These are phyloP conservation scores for Clarireedia paspali DNA, from an alignment of 2,329 filamentous ascomycete genomes.

Conservation along the genomic window DNA sequence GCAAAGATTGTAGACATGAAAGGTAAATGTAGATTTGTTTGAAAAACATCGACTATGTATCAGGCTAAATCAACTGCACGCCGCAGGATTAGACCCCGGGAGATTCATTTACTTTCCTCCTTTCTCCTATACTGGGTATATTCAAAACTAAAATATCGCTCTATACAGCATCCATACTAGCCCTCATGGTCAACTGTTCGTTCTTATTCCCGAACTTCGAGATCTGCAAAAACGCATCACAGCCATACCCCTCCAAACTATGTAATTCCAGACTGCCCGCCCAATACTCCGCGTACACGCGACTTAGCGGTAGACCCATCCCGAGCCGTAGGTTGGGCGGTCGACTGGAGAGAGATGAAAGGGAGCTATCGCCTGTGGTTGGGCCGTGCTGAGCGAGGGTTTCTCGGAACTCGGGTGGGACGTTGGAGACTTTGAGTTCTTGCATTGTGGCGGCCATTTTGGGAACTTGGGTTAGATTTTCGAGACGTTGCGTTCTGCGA, in stretches of 20 bases:
- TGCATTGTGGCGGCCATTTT: conserved; percentile 91
- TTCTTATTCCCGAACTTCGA: conserved; percentile 97
- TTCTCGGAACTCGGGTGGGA: neutral
- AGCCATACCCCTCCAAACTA: conserved; percentile 89
- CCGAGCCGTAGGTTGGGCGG: conserved; percentile 83
- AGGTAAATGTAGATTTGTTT: neutral
- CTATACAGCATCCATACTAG: conserved; percentile 65
- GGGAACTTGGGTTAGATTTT: conserved; percentile 80
- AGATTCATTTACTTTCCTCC: neutral
- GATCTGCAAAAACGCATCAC: conserved; percentile 93
- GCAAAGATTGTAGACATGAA: neutral
- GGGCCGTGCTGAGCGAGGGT: conserved; percentile 1
- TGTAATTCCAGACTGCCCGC: conserved; percentile 86
- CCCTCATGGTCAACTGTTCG: conserved; percentile 76
- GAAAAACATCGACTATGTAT: neutral
- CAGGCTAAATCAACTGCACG: neutral
- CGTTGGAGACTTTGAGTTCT: conserved; percentile 56
- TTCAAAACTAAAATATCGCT: neutral
- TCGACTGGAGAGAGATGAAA: conserved; percentile 72
- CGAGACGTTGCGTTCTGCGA: conserved; percentile 65
- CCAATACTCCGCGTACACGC: conserved; percentile 97
- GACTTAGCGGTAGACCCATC: conserved; percentile 87
- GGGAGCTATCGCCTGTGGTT: conserved; percentile 39
- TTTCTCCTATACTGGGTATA: neutral
- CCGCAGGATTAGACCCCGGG: neutral